Evolutionary conservation across 2,329 filamentous ascomycete species (phyloP), one percentile per base, ranked within the genome.

Genomic region (Fusarium sp.): DNA sequence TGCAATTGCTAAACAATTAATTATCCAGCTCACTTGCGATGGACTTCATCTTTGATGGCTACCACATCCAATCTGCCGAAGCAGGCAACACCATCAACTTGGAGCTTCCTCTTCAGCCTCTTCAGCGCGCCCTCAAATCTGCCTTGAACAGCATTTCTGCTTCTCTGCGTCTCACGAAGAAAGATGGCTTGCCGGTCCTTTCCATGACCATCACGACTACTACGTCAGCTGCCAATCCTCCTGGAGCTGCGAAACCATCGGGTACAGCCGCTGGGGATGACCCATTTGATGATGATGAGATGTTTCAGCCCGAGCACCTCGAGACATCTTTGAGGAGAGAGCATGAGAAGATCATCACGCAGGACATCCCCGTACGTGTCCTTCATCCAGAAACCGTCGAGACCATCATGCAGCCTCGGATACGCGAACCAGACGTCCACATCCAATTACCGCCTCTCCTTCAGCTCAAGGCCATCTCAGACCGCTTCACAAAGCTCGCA

Each of bases 301-400:
- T 79, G 27, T 83, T 82, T 66, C 73, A 78, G 55, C 77, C 78
- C 38, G 78, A 81, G 53, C 76, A 85, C 25, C 76, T 88, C 21
- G 85, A 83, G 73, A 86, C 79, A 65, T 84, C 72, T 66, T 82
- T 85, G 21, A 78, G 80, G 38, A 82, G 89, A 53, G 91, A 94
- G 70, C 88, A 92, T 67, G 93, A 97, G 74, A 96, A 95, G 61
- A 84, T 96, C 68, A 90, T 99, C 70, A 97, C 93, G 1, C 95
- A 99, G 72, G 93, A 98, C 76, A 90, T 99, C 35, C 95, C 95
- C n/a, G 90, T 98, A 38, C 89, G 93, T 15, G 93, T 99, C 2
- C 84, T 99, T 9, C 88, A 91, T 54, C 88, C 91, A 3, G 86
- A 90, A 48, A 89, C 87, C 0, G 92, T 98, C n/a, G 91, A 95